Evolutionary conservation across 1,139 yeast genomes (phyloP).

Genomic region (Casaregolazyma lundiana): DNA sequence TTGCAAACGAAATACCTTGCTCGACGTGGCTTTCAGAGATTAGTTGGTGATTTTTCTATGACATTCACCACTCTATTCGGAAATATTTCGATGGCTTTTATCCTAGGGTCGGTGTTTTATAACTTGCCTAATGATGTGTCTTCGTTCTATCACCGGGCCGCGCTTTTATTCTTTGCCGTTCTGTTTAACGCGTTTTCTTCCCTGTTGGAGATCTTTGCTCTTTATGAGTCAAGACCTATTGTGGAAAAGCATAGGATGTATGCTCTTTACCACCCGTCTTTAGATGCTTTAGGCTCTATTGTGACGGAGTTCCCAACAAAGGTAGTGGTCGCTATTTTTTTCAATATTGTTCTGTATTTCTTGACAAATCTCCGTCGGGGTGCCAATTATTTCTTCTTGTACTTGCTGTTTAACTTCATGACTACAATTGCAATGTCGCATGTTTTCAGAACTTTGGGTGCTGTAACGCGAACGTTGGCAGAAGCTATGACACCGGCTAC

Average conservation of each 20-base stretch:
- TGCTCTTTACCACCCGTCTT: constrained; percentile 61
- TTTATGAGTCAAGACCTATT: constrained; percentile 55
- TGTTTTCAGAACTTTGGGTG: constrained; percentile 57
- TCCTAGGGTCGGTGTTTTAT: constrained; percentile 54
- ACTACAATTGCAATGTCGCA: constrained; percentile 50
- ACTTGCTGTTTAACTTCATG: constrained; percentile 46
- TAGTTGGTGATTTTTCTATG: constrained; percentile 52
- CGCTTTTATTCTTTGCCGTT: constrained; percentile 53
- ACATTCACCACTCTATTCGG: constrained; percentile 48
- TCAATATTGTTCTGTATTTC: constrained; percentile 52
- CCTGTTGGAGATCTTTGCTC: constrained; percentile 52
- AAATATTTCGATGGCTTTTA: constrained; percentile 47
- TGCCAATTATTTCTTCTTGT: constrained; percentile 62
- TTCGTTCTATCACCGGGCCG: constrained; percentile 56
- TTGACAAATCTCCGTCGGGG: constrained; percentile 51
- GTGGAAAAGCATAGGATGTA: constrained; percentile 58
- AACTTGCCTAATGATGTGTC: constrained; percentile 44
- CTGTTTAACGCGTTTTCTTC: constrained; percentile 55
- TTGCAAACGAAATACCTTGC: constrained; percentile 43
- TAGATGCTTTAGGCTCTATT: constrained; percentile 59
- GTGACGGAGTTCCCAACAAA: constrained; percentile 58
- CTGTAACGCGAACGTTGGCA: constrained; percentile 50
- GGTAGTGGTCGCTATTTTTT: constrained; percentile 40
- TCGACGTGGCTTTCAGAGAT: constrained; percentile 52
- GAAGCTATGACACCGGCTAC: constrained; percentile 63